Base-by-base conservation (phyloP, 495 filamentous ascomycete species). In the Pyrenula aspistea region DNA sequence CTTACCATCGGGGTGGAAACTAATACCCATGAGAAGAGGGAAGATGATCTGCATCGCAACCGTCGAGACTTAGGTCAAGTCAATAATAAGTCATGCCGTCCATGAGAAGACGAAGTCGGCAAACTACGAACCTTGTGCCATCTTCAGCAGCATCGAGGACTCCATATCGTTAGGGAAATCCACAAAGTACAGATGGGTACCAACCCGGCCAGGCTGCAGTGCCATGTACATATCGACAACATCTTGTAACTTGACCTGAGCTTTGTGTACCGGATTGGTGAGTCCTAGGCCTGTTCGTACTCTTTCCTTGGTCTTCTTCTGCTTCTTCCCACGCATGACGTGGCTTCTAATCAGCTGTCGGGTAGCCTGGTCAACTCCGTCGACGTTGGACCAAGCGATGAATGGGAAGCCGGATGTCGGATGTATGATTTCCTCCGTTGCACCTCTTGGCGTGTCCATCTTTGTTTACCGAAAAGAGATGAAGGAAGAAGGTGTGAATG, bases 281-380 rank as follows among this genome's bases (percentile, higher is more conserved):
- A 15, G 15, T 42, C 15, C 15, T 15, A 42, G 15, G 31, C 31
- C 31, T 42, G 15, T 15, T 15, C 4, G 31, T 42, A 15, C 31
- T 42, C 4, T 42, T 42, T 42, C 53, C 25, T 10, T 54, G 53
- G n/a, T 54, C 53, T 25, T 25, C 1, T 19, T 25, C 23, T 62
- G 62, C 55, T 78, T 78, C 64, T 75, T 77, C 2, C 75, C 75
- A 2, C 65, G 62, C 76, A 77, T 79, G 1, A 77, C 75, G 65
- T 75, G 70, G 57, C 72, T 73, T 47, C 74, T 65, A 56, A 75
- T 75, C 11, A 71, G 56, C 59, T 67, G 72, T 42, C 72, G 69
- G 42, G 64, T 54, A 20, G 70, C 62, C 2, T 66, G 53, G 47
- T 69, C 62, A 42, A 42, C 31, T 42, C 31, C 31, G 31, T 42